Evolutionary conservation across 1,284 basidiomycete genomes (phyloP), one percentile per base, ranked within the genome.

Genomic region (Moniliophthora roreri): DNA sequence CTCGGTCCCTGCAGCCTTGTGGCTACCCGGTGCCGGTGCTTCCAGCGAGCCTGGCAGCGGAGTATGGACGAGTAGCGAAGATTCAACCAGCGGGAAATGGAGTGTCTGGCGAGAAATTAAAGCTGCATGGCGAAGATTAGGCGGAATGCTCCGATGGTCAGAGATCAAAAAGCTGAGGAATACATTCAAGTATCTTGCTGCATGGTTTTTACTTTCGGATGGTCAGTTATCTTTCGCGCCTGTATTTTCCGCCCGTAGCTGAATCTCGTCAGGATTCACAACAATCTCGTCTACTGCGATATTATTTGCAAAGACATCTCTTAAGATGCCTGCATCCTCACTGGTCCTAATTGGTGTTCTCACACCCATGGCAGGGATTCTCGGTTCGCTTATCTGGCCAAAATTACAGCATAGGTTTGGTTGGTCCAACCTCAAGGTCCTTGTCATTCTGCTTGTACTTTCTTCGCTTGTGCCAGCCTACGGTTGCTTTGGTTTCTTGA

Each of bases 191-290:
- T 95, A 92, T 63, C 84, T 96, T 37, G 79, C 86, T 3, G 91
- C 94, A 0, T 96, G 94, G 93, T 93, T 96, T 65, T 78, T 96
- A 11, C 80, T 97, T 26, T 93, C 90, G 0, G 93, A 96, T 64
- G 91, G 91, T 91, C 49, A 48, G 80, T 66, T 16, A n/a, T 15
- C 15, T 24, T 23, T 28, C 28, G 11, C 21, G 34, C 18, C 4
- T 7, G 20, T 42, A 7, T 48, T 55, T 7, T 48, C 35, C 23
- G 11, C 26, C 23, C n/a, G 2, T 3, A 38, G 20, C 39, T 52
- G 37, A 4, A 49, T 41, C 5, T 23, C 16, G 15, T 18, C 37
- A 90, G 88, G 84, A 1, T 93, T 91, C 66, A 87, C 90, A 1
- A 92, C 90, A 0, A 86, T 93, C 52, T 91, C 90, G 0, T 89